Evolutionary conservation across 768 basidiomycete species (phyloP).

Genomic region (Rhodotorula paludigena): DNA sequence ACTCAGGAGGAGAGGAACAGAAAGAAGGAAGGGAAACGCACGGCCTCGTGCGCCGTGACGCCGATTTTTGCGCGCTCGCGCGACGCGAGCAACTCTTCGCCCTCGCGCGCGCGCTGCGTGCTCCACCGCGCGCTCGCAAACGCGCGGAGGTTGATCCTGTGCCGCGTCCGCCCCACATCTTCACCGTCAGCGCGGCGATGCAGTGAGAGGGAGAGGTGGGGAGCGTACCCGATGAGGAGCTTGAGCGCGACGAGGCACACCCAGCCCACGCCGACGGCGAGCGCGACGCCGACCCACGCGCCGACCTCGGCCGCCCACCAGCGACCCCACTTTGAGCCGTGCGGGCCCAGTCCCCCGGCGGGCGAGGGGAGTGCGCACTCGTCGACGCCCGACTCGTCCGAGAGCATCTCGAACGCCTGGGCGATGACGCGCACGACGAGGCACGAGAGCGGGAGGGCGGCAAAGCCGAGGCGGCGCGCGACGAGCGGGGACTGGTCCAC

Average conservation of each 20-base stretch:
- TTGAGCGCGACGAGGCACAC: slow-evolving; percentile 67
- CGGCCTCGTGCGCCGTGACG: slow-evolving; percentile 41
- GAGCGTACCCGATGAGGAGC: slow-evolving; percentile 67
- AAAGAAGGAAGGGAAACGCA: not conserved
- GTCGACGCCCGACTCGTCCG: slow-evolving; percentile 40
- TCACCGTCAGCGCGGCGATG: not conserved
- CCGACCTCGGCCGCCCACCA: slow-evolving; percentile 16
- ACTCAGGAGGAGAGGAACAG: too few relatives aligned
- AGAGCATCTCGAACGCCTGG: slow-evolving; percentile 50
- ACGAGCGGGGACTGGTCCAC: slow-evolving; percentile 95
- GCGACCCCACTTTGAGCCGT: not conserved
- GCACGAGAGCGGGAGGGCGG: slow-evolving; percentile 83
- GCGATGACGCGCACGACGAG: slow-evolving; percentile 53
- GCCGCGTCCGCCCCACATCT: too few relatives aligned
- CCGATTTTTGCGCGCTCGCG: slow-evolving; percentile 47
- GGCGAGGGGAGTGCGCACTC: slow-evolving; percentile 42
- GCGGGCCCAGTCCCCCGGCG: too few relatives aligned
- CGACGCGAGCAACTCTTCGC: slow-evolving; percentile 48
- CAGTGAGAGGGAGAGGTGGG: not conserved
- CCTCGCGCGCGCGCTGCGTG: slow-evolving; percentile 45
- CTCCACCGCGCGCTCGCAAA: slow-evolving; percentile 47
- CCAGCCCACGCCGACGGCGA: slow-evolving; percentile 67
- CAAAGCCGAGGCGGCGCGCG: slow-evolving; percentile 86
- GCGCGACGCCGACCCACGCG: slow-evolving; percentile 3
- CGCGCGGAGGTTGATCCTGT: slow-evolving; percentile 46